A percentile compares a stretch with the other conserved stretches of the same genome.
Evolutionary conservation across 2,329 filamentous ascomycete genomes (phyloP).

Genomic region (Exophiala alcalophila): DNA sequence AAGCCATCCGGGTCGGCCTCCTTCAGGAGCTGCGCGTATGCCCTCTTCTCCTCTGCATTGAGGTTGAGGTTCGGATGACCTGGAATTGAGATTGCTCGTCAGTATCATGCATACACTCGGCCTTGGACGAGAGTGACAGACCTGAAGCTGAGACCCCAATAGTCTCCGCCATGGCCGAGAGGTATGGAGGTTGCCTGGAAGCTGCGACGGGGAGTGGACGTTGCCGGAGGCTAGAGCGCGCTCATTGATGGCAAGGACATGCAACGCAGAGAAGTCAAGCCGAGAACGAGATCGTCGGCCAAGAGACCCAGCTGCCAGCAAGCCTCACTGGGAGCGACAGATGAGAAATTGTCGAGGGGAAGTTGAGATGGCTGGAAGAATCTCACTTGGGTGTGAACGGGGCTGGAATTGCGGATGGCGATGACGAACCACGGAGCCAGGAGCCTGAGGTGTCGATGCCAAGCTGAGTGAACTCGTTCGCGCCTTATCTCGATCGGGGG

Average conservation of each 20-base stretch:
- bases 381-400: too few relatives aligned
- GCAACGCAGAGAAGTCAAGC: background rate
- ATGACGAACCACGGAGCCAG: too few relatives aligned
- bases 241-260: constrained; percentile 8
- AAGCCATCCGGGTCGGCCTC: constrained; percentile 88
- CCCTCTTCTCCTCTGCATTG: constrained; percentile 84
- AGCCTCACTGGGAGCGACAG: too few relatives aligned
- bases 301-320: too few relatives aligned
- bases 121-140: constrained; percentile 7
- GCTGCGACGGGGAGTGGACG: constrained; percentile 14
- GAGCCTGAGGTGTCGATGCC: too few relatives aligned
- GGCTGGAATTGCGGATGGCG: too few relatives aligned
- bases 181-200: constrained; percentile 2
- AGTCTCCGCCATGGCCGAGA: constrained; percentile 25
- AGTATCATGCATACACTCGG: background rate
- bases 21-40: constrained; percentile 89
- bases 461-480: too few relatives aligned
- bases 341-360: too few relatives aligned
- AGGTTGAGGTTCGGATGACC: constrained; percentile 72
- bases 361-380: background rate
- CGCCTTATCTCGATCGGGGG: too few relatives aligned
- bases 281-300: background rate
- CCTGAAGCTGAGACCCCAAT: constrained; percentile 29
- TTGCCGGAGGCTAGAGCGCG: constrained; percentile 4
- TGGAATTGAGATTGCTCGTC: constrained; percentile 22